Conservation (phyloP, 495 filamentous ascomycete genomes). For the Penicillium arizonense region DNA sequence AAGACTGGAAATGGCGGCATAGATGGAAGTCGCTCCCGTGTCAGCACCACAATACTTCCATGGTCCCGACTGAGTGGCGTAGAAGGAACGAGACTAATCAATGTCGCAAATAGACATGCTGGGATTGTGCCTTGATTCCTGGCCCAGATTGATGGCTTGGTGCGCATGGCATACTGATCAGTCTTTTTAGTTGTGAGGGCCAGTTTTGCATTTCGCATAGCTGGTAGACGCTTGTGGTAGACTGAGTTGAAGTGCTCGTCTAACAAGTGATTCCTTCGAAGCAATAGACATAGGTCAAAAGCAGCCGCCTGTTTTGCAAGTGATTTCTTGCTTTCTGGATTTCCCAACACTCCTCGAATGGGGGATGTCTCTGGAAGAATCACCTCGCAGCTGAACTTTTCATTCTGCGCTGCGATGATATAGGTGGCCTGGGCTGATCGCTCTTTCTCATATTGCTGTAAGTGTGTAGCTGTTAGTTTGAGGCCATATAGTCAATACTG, state of each 20-base stretch:
- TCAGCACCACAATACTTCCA: conserved; percentile 69
- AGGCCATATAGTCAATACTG: no score
- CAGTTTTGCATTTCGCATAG: conserved; percentile 87
- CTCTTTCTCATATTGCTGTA: conserved; percentile 60
- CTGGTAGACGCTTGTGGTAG: conserved; percentile 70
- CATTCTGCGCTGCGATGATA: conserved; percentile 52
- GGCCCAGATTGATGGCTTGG: conserved; percentile 80
- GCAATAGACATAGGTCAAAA: conserved; percentile 75
- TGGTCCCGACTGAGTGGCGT: conserved; percentile 59
- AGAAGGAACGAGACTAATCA: conserved; percentile 59
- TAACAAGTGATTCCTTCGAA: conserved; percentile 65
- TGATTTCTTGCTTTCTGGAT: conserved; percentile 59
- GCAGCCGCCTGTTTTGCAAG: conserved; percentile 89
- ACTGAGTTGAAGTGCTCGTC: conserved; percentile 72
- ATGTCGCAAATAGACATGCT: conserved; percentile 57
- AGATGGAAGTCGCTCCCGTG: conserved; percentile 59
- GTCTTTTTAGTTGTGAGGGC: conserved; percentile 76
- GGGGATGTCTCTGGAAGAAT: conserved; percentile 77
- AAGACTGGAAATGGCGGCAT: conserved; percentile 71
- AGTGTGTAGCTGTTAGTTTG: not conserved
- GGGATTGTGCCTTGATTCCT: conserved; percentile 49
- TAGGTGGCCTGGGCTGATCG: conserved; percentile 58
- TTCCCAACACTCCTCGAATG: conserved; percentile 62
- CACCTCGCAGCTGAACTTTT: conserved; percentile 75
- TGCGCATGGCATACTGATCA: conserved; percentile 70